A percentile compares a stretch with the other conserved stretches of the same genome.
Evolutionary conservation across 345 rosid species (phyloP).

Genomic region (Eutrema japonicum): DNA sequence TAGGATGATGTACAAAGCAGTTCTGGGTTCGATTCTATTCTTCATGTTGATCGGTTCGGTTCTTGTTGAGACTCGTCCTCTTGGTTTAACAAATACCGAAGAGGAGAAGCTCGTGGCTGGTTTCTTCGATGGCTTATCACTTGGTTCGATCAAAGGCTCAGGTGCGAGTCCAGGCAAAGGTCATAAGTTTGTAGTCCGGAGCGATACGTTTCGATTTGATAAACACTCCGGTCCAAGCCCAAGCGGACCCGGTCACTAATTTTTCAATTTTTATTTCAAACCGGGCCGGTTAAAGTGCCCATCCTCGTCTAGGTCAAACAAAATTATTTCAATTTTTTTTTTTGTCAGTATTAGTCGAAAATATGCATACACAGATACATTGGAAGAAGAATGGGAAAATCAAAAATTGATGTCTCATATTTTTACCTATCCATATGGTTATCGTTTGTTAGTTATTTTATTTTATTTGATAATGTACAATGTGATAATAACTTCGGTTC

Average conservation of each 20-base stretch:
- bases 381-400: background rate
- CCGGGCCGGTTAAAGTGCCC: slow-evolving; percentile 7
- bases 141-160: slow-evolving; percentile 54
- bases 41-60: slow-evolving; percentile 32
- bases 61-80: slow-evolving; percentile 51
- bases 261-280: slow-evolving; percentile 12
- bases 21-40: slow-evolving; percentile 34
- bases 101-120: slow-evolving; percentile 34
- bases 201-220: slow-evolving; percentile 38
- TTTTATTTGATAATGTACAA: background rate
- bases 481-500: slow-evolving; percentile 13
- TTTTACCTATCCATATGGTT: background rate
- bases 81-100: slow-evolving; percentile 21
- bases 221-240: slow-evolving; percentile 53
- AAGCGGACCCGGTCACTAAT: slow-evolving; percentile 47
- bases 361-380: background rate
- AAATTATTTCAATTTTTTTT: slow-evolving; percentile 15
- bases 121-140: slow-evolving; percentile 49
- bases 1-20: slow-evolving; percentile 41
- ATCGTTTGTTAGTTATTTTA: background rate
- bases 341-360: background rate
- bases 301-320: background rate
- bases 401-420: slow-evolving; percentile 2
- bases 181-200: slow-evolving; percentile 42
- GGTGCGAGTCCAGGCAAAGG: slow-evolving; percentile 62